Conservation (phyloP, 1,284 basidiomycete genomes). For the Puccinia brachypodii region DNA sequence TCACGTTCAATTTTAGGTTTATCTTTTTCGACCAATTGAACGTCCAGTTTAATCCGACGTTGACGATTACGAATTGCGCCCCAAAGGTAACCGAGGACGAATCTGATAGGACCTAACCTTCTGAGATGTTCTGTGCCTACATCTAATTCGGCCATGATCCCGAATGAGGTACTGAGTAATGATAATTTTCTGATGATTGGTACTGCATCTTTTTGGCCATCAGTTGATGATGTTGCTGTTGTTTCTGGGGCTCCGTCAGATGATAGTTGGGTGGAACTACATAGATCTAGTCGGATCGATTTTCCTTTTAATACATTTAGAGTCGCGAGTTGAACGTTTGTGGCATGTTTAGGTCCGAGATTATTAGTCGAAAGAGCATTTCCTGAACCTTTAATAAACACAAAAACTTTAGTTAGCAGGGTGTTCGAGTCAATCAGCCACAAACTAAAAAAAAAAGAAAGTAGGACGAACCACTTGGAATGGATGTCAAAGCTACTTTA, state of each 20-base stretch:
- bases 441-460: constrained; percentile 46
- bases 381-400: constrained; percentile 60
- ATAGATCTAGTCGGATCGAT: constrained; percentile 17
- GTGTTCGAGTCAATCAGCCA: background rate
- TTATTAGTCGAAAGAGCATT: constrained; percentile 59
- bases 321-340: constrained; percentile 71
- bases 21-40: constrained; percentile 22
- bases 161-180: constrained; percentile 83
- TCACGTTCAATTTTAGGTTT: constrained; percentile 13
- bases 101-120: constrained; percentile 91
- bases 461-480: constrained; percentile 76
- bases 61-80: constrained; percentile 58
- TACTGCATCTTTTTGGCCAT: constrained; percentile 66
- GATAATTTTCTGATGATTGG: constrained; percentile 73
- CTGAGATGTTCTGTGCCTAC: constrained; percentile 77
- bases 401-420: no score
- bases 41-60: constrained; percentile 10
- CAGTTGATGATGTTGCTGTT: no score
- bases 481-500: constrained; percentile 73
- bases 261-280: constrained; percentile 57
- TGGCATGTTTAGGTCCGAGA: constrained; percentile 64
- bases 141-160: constrained; percentile 82
- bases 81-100: constrained; percentile 76
- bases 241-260: constrained; percentile 69
- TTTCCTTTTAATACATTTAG: constrained; percentile 84